Base-by-base conservation (phyloP, 169 alveolate genomes). In the Theileria parva region DNA sequence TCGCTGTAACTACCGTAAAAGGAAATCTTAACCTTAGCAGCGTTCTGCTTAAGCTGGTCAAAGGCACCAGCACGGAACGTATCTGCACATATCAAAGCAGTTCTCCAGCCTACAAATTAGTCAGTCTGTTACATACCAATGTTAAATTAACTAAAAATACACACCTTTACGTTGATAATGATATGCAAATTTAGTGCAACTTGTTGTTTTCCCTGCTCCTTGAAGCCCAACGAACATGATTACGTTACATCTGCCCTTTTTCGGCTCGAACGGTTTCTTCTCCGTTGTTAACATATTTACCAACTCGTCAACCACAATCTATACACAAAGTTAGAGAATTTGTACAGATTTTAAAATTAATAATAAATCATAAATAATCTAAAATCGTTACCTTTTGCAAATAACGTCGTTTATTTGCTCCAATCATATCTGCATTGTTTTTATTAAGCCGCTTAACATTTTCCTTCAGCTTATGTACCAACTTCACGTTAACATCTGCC, bases 11-110 rank as follows among this genome's bases (percentile, higher is more conserved):
- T 93, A 61, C 99, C 99, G 86, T 96, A 98, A 91, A 98, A 98
- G 11, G 99, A 99, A 13, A 98, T 96, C 81, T 97, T 92, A 13
- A 96, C 98, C 90, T 97, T 97, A 13, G 99, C 97, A 21, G 99
- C 99, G 86, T 98, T 98, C 91, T 98, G 99, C 84, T 97, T 98
- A 83, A 98, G 92, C 95, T 98, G 99, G 91, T 98, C 99, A 79
- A 98, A 98, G 30, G 99, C 99, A 23, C 99, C 99, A 4, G 99
- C 99, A 79, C 99, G 95, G 92, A 98, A 98, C 17, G 99, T 98
- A 90, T 98, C 99, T 0, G 99, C 99, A 84, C 99, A 98, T 5
- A 98, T 99, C 77, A 98, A 87, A 13, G 99, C 99, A 0, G 98
- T 97, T 79, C 97, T 94, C 99, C 99, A 98, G 28, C 99, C 99